Evolutionary conservation across 2,329 filamentous ascomycete species (phyloP).

Genomic region (Venturia effusa): DNA sequence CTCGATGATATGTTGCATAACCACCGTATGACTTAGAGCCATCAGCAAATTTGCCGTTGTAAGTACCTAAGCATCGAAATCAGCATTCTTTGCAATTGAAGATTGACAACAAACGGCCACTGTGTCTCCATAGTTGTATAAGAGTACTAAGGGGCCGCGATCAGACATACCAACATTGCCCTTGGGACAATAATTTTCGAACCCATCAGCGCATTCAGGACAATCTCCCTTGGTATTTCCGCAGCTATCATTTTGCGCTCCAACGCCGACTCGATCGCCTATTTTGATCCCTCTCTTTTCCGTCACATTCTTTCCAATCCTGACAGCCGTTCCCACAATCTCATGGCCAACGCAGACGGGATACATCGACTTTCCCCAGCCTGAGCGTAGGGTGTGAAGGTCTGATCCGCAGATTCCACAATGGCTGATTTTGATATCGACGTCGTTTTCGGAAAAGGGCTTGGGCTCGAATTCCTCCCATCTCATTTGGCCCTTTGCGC

Average conservation of each 20-base stretch:
- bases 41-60: slow-evolving; percentile 25
- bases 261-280: slow-evolving; percentile 38
- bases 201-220: slow-evolving; percentile 39
- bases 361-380: slow-evolving; percentile 27
- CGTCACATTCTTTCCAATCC: slow-evolving; percentile 21
- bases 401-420: slow-evolving; percentile 28
- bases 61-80: slow-evolving; percentile 39
- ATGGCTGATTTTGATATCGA: slow-evolving; percentile 23
- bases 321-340: slow-evolving; percentile 29
- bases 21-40: slow-evolving; percentile 50
- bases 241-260: slow-evolving; percentile 38
- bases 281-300: slow-evolving; percentile 18
- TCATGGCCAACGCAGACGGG: slow-evolving; percentile 33
- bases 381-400: slow-evolving; percentile 28
- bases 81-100: neutral
- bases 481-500: slow-evolving; percentile 21
- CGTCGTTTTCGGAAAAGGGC: slow-evolving; percentile 19
- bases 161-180: slow-evolving; percentile 15
- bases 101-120: neutral
- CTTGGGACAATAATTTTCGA: slow-evolving; percentile 32
- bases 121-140: too few species aligned
- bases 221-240: slow-evolving; percentile 27
- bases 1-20: slow-evolving; percentile 45
- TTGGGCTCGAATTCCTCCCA: slow-evolving; percentile 15
- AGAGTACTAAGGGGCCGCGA: too few species aligned